Percentiles rank a stretch among this genome's conserved stretches.
These are phyloP conservation scores for Lasiodiplodia citricola DNA, from an alignment of 2,329 filamentous ascomycete genomes.

Conservation along the genomic window DNA sequence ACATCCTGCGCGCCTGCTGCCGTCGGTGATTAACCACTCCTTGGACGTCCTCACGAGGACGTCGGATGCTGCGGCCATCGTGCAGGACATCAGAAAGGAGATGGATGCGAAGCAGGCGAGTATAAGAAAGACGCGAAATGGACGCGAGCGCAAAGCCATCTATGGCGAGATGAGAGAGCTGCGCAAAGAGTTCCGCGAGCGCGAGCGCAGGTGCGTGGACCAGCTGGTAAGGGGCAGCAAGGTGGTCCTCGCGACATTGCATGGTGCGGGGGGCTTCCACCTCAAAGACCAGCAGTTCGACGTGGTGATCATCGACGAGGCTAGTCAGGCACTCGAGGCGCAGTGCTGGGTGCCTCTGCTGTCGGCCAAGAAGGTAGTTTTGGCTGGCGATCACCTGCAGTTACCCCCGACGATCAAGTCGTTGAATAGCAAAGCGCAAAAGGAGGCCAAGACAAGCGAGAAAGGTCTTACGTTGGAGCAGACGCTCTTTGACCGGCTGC, in stretches of 20 bases:
- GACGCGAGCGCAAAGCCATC: constrained; percentile 77
- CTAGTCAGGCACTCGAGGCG: constrained; percentile 91
- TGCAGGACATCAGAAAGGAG: constrained; percentile 86
- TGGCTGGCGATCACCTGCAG: constrained; percentile 94
- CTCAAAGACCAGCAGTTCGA: constrained; percentile 83
- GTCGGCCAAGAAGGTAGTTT: constrained; percentile 77
- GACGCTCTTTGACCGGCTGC: constrained; percentile 90
- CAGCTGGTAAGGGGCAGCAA: constrained; percentile 77
- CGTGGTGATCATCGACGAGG: constrained; percentile 94
- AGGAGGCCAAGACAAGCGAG: constrained; percentile 34
- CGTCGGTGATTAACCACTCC: constrained; percentile 86
- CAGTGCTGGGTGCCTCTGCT: constrained; percentile 96
- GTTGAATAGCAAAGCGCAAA: constrained; percentile 50
- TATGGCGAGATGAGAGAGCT: constrained; percentile 86
- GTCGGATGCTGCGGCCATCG: constrained; percentile 86
- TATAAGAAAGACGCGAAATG: constrained; percentile 83
- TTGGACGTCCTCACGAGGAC: constrained; percentile 90
- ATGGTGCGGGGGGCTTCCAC: constrained; percentile 88
- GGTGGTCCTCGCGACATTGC: constrained; percentile 89
- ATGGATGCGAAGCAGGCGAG: constrained; percentile 92
- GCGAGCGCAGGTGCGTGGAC: constrained; percentile 81
- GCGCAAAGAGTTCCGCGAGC: constrained; percentile 83
- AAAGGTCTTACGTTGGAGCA: constrained; percentile 72
- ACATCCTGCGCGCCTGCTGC: constrained; percentile 88
- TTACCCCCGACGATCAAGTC: constrained; percentile 94